Evolutionary conservation across 1,284 basidiomycete species (phyloP).

Genomic region (Pterulicium gracile): DNA sequence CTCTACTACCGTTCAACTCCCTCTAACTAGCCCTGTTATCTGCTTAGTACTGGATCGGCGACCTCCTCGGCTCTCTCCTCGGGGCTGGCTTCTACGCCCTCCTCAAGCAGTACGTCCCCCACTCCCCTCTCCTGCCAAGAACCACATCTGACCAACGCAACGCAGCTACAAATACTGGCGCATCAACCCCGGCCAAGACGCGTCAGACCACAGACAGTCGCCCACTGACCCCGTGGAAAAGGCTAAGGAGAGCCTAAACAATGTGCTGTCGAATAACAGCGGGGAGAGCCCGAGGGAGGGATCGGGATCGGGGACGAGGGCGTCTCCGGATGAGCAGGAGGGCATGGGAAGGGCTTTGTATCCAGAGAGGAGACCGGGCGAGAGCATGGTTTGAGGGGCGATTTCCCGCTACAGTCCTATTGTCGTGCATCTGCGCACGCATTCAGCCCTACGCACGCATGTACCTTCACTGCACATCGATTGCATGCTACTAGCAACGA

Average conservation of each 20-base stretch:
- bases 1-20: conserved; percentile 1
- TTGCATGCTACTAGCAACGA: too few species aligned
- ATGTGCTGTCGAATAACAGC: neutral
- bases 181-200: neutral
- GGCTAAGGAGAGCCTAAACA: neutral
- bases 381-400: too few species aligned
- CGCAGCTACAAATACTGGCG: neutral
- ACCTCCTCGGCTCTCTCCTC: conserved; percentile 47
- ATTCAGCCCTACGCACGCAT: too few species aligned
- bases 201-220: neutral
- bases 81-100: conserved; percentile 44
- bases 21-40: conserved; percentile 4
- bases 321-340: too few species aligned
- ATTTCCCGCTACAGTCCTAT: too few species aligned
- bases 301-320: too few species aligned
- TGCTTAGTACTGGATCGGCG: conserved; percentile 49
- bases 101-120: conserved; percentile 42
- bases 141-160: neutral
- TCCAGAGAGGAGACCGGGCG: too few species aligned
- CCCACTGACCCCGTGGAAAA: neutral
- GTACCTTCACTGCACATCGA: too few species aligned
- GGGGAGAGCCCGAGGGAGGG: too few species aligned
- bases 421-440: too few species aligned
- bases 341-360: too few species aligned
- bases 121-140: neutral